phyloP scores from a whole-genome alignment of 1,139 yeast species.

The Yamadazyma trypodendri region DNA sequence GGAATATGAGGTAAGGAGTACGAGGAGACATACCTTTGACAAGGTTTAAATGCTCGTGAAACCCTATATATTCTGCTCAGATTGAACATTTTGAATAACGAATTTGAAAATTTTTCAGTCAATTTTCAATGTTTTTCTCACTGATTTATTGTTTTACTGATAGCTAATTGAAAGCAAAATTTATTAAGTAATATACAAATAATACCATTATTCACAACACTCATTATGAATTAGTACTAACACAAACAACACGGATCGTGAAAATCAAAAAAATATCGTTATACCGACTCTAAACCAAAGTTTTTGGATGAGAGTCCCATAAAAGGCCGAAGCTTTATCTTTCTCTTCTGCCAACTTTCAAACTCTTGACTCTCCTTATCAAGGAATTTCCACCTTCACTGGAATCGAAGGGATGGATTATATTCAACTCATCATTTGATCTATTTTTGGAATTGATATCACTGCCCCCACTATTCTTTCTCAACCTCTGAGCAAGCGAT shows the following conservation, averaged over 20 bases:
- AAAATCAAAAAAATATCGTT: neutral
- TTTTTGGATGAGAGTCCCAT: neutral
- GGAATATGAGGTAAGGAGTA: conserved; percentile 28
- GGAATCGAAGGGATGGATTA: conserved; percentile 21
- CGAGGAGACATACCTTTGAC: conserved; percentile 9
- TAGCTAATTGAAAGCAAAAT: too few species aligned
- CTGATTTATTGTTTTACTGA: too few species aligned
- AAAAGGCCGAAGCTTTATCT: conserved; percentile 10
- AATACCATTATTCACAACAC: conserved; percentile 10
- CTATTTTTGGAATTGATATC: conserved; percentile 33
- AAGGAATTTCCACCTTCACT: conserved; percentile 48
- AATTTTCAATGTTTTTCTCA: conserved; percentile 4
- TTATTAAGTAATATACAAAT: conserved; percentile 8
- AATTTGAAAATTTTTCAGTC: conserved; percentile 5
- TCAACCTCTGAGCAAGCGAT: conserved; percentile 67
- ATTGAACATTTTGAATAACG: conserved; percentile 2
- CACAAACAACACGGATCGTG: neutral
- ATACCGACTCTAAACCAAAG: neutral
- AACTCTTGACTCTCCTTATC: conserved; percentile 82
- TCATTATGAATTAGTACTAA: conserved; percentile 2
- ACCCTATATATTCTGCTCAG: neutral
- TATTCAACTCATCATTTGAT: conserved; percentile 29
- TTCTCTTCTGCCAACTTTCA: conserved; percentile 61
- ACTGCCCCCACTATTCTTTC: conserved; percentile 41
- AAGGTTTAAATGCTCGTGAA: neutral